Evolutionary conservation across 495 filamentous ascomycete species (phyloP), one percentile per base, ranked within the genome.

Genomic region (Jackrogersella minutella): DNA sequence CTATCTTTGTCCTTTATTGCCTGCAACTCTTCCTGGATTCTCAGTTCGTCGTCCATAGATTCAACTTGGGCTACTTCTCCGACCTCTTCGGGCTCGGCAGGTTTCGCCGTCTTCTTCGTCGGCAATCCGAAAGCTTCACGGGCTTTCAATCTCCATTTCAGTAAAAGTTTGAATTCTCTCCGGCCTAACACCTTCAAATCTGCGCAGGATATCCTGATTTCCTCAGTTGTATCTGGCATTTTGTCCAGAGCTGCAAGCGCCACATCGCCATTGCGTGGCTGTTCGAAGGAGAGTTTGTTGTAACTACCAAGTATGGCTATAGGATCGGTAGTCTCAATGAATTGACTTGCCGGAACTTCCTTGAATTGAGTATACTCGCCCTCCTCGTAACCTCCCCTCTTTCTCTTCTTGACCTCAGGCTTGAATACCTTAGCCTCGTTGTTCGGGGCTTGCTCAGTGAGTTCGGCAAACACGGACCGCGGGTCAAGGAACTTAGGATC

Each of bases 351-450:
- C 0, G 91, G 79, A 1, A 89, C 86, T 66, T 97, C 92, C 73
- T 96, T 96, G 80, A 89, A 93, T 72, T 97, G 93, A 4, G 87
- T 93, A 71, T 90, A 97, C 65, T 99, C 91, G 28, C 93, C 95
- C 74, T 98, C 95, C 72, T 97, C 93, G 66, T 99, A 99, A 81
- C 95, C 95, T 49, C 95, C 93, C 79, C 95, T 84, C 86, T 95
- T 98, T 24, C 95, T 83, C 85, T 97, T 98, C 85, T 97, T 98
- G 68, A 90, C 81, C 75, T 99, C 95, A 0, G 95, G 95, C 68
- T 98, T 96, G 81, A 96, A 99, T 2, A 99, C 95, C 73, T 94
- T 95, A 24, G 94, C 95, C 76, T 99, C 96, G 70, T 97, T 93
- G 74, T 98, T 98, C 8, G 94, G 93, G 4, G 93, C 90, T 11